These are phyloP conservation scores for Mycena sp. DNA, from an alignment of 1,284 basidiomycete species.

Conservation along the genomic window DNA sequence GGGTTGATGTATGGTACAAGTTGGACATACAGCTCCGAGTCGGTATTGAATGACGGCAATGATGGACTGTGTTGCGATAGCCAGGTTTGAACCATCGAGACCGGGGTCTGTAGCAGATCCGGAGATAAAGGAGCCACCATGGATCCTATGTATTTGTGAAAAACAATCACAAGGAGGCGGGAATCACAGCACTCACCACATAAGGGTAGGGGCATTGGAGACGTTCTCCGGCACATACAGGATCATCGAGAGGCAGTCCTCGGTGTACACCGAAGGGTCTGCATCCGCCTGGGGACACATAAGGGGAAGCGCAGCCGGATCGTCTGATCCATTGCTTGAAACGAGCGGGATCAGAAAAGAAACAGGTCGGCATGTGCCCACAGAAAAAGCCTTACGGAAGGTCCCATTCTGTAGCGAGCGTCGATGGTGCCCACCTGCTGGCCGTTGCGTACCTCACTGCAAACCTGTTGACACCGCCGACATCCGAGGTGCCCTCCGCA, in stretches of 20 bases:
- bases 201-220: conserved; percentile 58
- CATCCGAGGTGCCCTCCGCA: conserved; percentile 61
- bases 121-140: conserved; percentile 84
- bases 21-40: conserved; percentile 72
- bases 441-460: conserved; percentile 72
- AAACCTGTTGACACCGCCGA: conserved; percentile 61
- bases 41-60: conserved; percentile 90
- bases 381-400: conserved; percentile 60
- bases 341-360: neutral
- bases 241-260: conserved; percentile 84
- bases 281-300: conserved; percentile 73
- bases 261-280: conserved; percentile 60
- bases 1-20: neutral
- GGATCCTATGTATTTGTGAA: conserved; percentile 66
- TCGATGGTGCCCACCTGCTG: conserved; percentile 65
- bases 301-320: conserved; percentile 67
- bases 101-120: conserved; percentile 81
- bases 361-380: conserved; percentile 1
- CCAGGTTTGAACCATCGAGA: conserved; percentile 82
- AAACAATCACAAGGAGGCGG: neutral
- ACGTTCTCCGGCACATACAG: conserved; percentile 70
- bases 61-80: conserved; percentile 76
- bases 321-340: conserved; percentile 58
- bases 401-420: conserved; percentile 61
- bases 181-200: conserved; percentile 61